Evolutionary conservation across 2,329 filamentous ascomycete genomes (phyloP), one percentile per base, ranked within the genome.

Genomic region (Colletotrichum sp.): DNA sequence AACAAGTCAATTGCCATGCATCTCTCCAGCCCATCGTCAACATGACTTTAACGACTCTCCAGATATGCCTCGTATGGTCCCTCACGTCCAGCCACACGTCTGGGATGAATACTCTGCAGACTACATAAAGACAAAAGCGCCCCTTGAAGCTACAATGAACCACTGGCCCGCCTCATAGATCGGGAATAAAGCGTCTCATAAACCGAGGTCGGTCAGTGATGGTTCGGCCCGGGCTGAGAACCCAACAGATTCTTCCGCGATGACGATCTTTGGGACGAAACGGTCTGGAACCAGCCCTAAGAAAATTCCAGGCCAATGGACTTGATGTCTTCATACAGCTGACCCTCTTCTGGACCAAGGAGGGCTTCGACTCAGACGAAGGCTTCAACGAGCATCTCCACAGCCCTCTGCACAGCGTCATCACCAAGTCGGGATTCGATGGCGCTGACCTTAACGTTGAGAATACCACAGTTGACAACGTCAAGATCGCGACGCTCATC

Each of bases 201-300:
- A 30, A 61, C 15, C 58, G 15, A 3, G 9, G 30, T 61, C 30
- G 58, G n/a, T 18, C 16, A 6, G 18, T 61, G 30, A 9, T 58
- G 6, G 18, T 12, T 12, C 30, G 15, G 15, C 13, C 16, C 9
- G 28, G 56, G 13, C 16, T 1, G 6, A 34, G 18, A 34, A 3
- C 7, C 16, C 16, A 13, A 1, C 18, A 16, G 3, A 18, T 0
- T 61, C 3, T 34, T 13, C 0, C 18, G 34, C 18, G 13, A 32
- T 10, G 58, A 22, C 28, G 18, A 0, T 12, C 16, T 15, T 12
- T 32, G 13, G 3, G 0, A n/a, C 10, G 27, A 60, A 3, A 5
- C 10, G n/a, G 30, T 58, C 10, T 58, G 7, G 12, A 27, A 30
- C 22, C 22, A 22, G 22, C 22, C 22, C 22, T 22, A 22, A 22